Percentiles rank a stretch among this genome's conserved stretches.
phyloP scores from a whole-genome alignment of 2,329 filamentous ascomycete species.

The Sordariomycetes sp. region DNA sequence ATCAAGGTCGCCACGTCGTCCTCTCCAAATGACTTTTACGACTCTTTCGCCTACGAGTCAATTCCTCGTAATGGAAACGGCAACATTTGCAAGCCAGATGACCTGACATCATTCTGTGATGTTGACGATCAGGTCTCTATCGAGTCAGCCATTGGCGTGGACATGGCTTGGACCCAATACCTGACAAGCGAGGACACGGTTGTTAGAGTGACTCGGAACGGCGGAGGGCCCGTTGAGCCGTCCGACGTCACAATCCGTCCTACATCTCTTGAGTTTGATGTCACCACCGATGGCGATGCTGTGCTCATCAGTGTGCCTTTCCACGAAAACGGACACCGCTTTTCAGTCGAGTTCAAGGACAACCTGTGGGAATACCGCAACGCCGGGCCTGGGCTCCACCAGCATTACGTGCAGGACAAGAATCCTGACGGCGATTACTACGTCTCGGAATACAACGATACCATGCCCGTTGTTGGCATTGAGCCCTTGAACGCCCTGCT shows the following conservation, averaged over 20 bases:
- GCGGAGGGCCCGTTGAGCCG: constrained; percentile 8
- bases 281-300: constrained; percentile 10
- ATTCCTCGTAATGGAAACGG: constrained; percentile 25
- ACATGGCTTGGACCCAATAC: constrained; percentile 26
- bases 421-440: constrained; percentile 11
- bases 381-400: constrained; percentile 2
- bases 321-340: constrained; percentile 12
- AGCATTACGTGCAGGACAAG: constrained; percentile 9
- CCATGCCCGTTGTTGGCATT: constrained; percentile 13
- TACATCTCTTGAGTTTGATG: constrained; percentile 11
- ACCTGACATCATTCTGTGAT: constrained; percentile 6
- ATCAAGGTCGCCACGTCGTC: constrained; percentile 6
- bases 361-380: constrained; percentile 17
- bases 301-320: constrained; percentile 17
- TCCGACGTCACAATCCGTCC: constrained; percentile 18
- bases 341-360: constrained; percentile 21
- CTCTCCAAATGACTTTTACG: constrained; percentile 6
- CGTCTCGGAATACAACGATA: constrained; percentile 8
- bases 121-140: constrained; percentile 19
- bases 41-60: constrained; percentile 24
- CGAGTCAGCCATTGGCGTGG: constrained; percentile 17
- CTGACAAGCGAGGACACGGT: constrained; percentile 12
- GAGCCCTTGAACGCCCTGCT: constrained; percentile 19
- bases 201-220: constrained; percentile 12
- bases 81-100: constrained; percentile 14